Percentiles rank a stretch among this genome's conserved stretches.
These are phyloP conservation scores for Gossypium arboreum DNA, from an alignment of 345 rosid species.

Conservation along the genomic window DNA sequence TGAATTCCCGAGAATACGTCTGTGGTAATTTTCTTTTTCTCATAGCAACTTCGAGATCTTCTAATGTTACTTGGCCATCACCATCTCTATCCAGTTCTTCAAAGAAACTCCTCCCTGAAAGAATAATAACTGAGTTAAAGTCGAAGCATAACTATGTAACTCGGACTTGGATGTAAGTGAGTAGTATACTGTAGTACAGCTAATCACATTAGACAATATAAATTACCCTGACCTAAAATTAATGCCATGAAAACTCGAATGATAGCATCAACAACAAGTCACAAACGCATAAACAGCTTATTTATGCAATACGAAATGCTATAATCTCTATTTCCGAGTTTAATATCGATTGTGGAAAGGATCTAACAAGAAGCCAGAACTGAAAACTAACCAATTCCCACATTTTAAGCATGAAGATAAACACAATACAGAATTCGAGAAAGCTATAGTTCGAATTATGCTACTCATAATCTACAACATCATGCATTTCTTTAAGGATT, in stretches of 20 bases:
- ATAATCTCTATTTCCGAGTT: constrained; percentile 2
- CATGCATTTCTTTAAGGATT: constrained; percentile 1
- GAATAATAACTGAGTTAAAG: not conserved
- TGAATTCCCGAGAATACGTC: constrained; percentile 80
- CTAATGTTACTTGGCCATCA: constrained; percentile 89
- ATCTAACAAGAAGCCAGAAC: not conserved
- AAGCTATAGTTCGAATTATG: not conserved
- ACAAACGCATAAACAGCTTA: not conserved
- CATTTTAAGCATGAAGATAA: not conserved
- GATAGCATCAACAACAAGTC: not conserved
- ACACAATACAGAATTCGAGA: not conserved
- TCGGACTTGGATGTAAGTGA: not conserved
- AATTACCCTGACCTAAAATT: not conserved
- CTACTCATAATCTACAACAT: not conserved
- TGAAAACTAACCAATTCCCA: not conserved
- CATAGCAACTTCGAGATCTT: constrained; percentile 95
- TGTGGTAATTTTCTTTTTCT: constrained; percentile 81
- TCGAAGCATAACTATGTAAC: not conserved
- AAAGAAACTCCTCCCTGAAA: constrained; percentile 86
- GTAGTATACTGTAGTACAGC: not conserved
- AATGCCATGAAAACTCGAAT: constrained; percentile 1
- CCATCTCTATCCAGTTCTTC: constrained; percentile 97
- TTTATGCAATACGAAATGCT: not conserved
- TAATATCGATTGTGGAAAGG: not conserved
- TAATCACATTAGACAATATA: not conserved